phyloP scores from a whole-genome alignment of 1,284 basidiomycete genomes.

The Heimioporus retisporus region DNA sequence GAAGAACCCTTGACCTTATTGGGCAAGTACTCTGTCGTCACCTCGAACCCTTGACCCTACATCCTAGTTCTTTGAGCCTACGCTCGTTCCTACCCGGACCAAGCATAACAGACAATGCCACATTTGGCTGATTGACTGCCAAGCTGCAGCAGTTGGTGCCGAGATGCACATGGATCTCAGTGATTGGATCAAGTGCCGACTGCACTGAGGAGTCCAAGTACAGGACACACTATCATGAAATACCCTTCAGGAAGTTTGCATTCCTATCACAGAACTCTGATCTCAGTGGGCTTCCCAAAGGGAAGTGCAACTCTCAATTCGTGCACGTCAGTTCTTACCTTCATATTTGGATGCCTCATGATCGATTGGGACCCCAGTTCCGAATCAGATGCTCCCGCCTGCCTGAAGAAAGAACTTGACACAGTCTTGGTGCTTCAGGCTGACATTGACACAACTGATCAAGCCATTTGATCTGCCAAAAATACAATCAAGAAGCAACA shows the following conservation, averaged over 20 bases:
- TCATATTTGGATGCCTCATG: too few species aligned
- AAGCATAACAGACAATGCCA: background rate
- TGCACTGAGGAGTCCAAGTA: conserved; percentile 35
- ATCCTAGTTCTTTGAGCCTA: too few species aligned
- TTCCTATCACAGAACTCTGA: too few species aligned
- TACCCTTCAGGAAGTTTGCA: too few species aligned
- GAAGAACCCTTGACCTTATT: too few species aligned
- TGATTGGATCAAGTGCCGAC: background rate
- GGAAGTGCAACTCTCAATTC: conserved; percentile 41
- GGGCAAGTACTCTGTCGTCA: too few species aligned
- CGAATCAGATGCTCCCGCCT: conserved; percentile 49
- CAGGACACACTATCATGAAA: conserved; percentile 14
- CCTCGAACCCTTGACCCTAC: too few species aligned
- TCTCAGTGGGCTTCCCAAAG: conserved; percentile 47
- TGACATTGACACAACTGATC: background rate
- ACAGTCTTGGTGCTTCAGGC: conserved; percentile 32
- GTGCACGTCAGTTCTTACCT: too few species aligned
- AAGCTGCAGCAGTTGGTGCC: background rate
- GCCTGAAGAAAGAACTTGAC: conserved; percentile 48
- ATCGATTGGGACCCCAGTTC: too few species aligned
- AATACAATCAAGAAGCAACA: background rate
- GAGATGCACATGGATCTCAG: background rate
- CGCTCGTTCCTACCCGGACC: too few species aligned
- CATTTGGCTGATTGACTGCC: background rate
- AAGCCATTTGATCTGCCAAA: background rate